Base-by-base conservation (phyloP, 176 grass and related monocot species). In the Carex littledalei region DNA sequence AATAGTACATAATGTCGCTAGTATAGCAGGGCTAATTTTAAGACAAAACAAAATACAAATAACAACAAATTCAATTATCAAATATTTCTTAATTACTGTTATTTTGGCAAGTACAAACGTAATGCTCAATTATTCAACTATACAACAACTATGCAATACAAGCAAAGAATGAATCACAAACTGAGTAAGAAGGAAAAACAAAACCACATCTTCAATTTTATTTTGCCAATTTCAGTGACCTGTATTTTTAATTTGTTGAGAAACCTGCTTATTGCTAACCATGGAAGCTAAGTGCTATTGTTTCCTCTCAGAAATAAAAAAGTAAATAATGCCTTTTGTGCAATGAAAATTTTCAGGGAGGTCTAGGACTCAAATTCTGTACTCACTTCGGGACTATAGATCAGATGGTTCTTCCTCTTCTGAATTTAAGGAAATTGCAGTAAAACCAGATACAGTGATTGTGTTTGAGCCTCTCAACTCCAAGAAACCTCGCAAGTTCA, bases 401-500 rank as follows among this genome's bases (percentile, higher is more conserved):
- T 78, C 71, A 18, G 84, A 79, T 32, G 70, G 69, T 49, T 75
- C 72, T 63, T 79, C 84, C 24, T 63, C 72, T 67, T 86, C 84
- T 52, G 84, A 86, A 79, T 77, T 26, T 4, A 86, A 65, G 35
- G 84, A 86, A 52, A 34, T 86, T 20, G 56, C 70, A 18, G 84
- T 86, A 52, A 86, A 77, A 34, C 84, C 84, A 63, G 24, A 86
- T 65, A 86, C 84, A 4, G 72, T 67, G 57, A 11, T 86, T 49
- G 2, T 86, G 35, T 86, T 86, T 79, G 66, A 86, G 56, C 84
- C 84, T 20, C 20, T 86, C 11, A 78, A 86, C 20, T 60, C 71
- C 1, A 78, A 86, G 49, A 86, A 86, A 79, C 67, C 56, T 63
- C 71, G 53, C 21, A 86, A 86, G 70, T 86, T 86, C 84, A 86